Percentiles rank a stretch among this genome's conserved stretches.
phyloP scores from a whole-genome alignment of 129 eudicot species.

The Artemisia tridentata region DNA sequence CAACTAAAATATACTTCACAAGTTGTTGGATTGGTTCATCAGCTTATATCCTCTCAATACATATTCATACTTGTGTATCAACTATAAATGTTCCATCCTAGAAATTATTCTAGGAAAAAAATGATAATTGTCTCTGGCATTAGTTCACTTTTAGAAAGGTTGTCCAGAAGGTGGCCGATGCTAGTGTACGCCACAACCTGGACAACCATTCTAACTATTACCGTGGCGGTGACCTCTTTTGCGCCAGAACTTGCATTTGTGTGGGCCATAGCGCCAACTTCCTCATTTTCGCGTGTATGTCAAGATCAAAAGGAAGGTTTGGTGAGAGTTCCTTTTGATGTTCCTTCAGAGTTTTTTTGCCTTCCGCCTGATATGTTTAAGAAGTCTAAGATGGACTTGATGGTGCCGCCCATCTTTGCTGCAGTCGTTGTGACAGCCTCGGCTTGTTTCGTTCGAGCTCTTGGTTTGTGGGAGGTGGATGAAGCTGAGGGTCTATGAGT shows the following conservation, averaged over 20 bases:
- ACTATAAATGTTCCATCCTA: neutral
- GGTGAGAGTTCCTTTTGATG: constrained; percentile 64
- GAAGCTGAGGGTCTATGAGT: constrained; percentile 35
- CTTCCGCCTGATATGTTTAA: constrained; percentile 44
- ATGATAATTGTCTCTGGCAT: constrained; percentile 29
- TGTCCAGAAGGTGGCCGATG: constrained; percentile 50
- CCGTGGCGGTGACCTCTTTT: constrained; percentile 59
- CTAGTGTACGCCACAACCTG: constrained; percentile 59
- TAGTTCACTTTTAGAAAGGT: constrained; percentile 37
- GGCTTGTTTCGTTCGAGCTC: constrained; percentile 66
- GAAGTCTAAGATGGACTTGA: constrained; percentile 56
- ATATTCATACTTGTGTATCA: constrained; percentile 15
- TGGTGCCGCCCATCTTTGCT: constrained; percentile 87
- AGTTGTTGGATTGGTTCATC: constrained; percentile 46
- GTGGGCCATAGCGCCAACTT: constrained; percentile 51
- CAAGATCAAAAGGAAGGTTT: constrained; percentile 30
- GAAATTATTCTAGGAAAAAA: constrained; percentile 2
- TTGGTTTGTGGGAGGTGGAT: constrained; percentile 79
- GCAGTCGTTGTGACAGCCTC: constrained; percentile 67
- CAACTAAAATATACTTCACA: constrained; percentile 24
- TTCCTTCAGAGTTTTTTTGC: constrained; percentile 55
- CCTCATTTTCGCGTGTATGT: constrained; percentile 49
- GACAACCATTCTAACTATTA: constrained; percentile 56
- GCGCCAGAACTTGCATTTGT: constrained; percentile 61
- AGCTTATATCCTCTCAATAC: constrained; percentile 23